Evolutionary conservation across 2,329 filamentous ascomycete species (phyloP).

Genomic region (Alternaria arbusti): DNA sequence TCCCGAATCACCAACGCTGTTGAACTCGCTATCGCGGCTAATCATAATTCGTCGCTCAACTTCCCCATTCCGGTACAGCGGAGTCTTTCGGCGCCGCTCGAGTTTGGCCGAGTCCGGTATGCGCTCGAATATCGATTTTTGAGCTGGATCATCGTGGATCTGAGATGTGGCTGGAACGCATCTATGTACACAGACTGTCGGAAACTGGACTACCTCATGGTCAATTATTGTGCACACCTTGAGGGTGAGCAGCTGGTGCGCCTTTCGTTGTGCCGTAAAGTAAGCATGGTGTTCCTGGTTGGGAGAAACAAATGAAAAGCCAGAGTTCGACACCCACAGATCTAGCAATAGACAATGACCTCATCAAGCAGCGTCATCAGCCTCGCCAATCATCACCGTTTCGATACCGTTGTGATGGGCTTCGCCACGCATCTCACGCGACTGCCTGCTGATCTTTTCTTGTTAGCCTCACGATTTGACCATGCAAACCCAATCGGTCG

Average conservation of each 20-base stretch:
- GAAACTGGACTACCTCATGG: not conserved
- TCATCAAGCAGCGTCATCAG: slow-evolving; percentile 6
- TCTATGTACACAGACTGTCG: not conserved
- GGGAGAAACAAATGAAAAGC: not conserved
- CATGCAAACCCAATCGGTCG: not conserved
- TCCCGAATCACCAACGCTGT: slow-evolving; percentile 21
- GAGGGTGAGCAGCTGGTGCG: not conserved
- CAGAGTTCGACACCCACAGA: not conserved
- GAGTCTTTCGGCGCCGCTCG: slow-evolving; percentile 1
- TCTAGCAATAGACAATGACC: slow-evolving; percentile 9
- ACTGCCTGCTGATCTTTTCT: slow-evolving; percentile 4
- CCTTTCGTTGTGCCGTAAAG: not conserved
- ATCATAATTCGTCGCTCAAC: slow-evolving; percentile 13
- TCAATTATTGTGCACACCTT: not conserved
- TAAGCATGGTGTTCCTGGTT: not conserved
- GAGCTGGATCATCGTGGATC: not conserved
- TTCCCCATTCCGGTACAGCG: slow-evolving; percentile 3
- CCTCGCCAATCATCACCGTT: slow-evolving; percentile 1
- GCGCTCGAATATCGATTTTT: not conserved
- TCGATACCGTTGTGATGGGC: slow-evolving; percentile 5
- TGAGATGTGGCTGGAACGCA: not conserved
- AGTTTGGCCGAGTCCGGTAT: not conserved
- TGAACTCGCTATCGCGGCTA: slow-evolving; percentile 10
- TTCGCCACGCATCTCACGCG: slow-evolving; percentile 9
- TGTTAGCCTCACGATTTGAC: not conserved